Percentiles rank a stretch among this genome's conserved stretches.
Conservation (phyloP, 2,329 filamentous ascomycete genomes). For the Fusarium cyanostomum region DNA sequence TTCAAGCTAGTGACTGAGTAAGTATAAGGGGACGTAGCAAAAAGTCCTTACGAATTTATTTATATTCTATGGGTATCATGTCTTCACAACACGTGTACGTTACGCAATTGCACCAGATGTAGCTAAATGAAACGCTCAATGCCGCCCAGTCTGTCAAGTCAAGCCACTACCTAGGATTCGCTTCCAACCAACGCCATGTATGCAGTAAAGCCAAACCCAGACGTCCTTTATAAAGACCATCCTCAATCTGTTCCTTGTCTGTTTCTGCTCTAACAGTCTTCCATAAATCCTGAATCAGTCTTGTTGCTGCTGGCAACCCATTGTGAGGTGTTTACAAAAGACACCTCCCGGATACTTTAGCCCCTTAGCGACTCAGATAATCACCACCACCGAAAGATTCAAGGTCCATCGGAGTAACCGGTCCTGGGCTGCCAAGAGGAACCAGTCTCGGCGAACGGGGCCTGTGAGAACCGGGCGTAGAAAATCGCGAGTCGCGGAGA, state of each 20-base stretch:
- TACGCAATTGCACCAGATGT: slow-evolving; percentile 24
- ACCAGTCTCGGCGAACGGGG: slow-evolving; percentile 60
- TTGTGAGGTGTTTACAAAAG: no score
- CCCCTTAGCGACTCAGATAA: slow-evolving; percentile 46
- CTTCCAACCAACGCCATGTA: slow-evolving; percentile 25
- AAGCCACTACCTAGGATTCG: slow-evolving; percentile 11
- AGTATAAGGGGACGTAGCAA: no score
- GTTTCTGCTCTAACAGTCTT: background rate
- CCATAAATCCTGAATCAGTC: background rate
- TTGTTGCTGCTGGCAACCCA: no score
- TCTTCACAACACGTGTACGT: slow-evolving; percentile 18
- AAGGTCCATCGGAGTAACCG: slow-evolving; percentile 70
- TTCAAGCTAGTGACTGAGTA: no score
- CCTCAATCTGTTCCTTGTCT: slow-evolving; percentile 6
- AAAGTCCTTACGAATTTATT: slow-evolving; percentile 8
- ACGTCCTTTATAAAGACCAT: background rate
- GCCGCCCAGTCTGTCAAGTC: slow-evolving; percentile 9
- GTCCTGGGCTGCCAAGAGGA: slow-evolving; percentile 67
- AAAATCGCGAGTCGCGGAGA: slow-evolving; percentile 52
- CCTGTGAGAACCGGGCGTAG: slow-evolving; percentile 53
- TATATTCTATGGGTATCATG: slow-evolving; percentile 40
- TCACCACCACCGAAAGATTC: slow-evolving; percentile 50
- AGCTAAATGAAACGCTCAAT: slow-evolving; percentile 33
- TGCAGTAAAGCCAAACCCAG: slow-evolving; percentile 6
- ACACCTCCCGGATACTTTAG: background rate